phyloP scores from a whole-genome alignment of 2,329 filamentous ascomycete species.

The Aspergillus ibericus region DNA sequence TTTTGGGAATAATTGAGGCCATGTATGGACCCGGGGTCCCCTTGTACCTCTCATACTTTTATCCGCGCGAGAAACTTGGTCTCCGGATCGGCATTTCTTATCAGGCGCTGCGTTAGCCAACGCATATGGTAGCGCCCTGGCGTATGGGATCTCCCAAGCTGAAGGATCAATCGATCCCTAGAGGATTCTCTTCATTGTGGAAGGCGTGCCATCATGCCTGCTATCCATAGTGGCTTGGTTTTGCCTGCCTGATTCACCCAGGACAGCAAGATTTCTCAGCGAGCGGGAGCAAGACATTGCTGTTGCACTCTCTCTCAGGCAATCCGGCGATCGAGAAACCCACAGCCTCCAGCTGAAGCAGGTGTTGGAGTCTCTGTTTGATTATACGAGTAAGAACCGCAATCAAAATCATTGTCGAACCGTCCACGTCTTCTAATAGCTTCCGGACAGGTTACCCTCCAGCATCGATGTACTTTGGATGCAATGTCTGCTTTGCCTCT shows the following conservation, averaged over 20 bases:
- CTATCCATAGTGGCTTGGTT: constrained; percentile 42
- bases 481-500: constrained; percentile 34
- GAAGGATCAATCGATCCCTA: constrained; percentile 28
- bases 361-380: constrained; percentile 15
- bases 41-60: constrained; percentile 48
- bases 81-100: constrained; percentile 50
- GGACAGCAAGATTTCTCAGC: constrained; percentile 39
- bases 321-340: constrained; percentile 24
- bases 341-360: constrained; percentile 19
- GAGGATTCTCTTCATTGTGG: constrained; percentile 49
- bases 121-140: constrained; percentile 40
- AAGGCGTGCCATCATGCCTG: constrained; percentile 43
- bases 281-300: constrained; percentile 40
- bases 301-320: constrained; percentile 19
- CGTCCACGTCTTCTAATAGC: background rate
- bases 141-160: constrained; percentile 34
- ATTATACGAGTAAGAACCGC: constrained; percentile 13
- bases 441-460: constrained; percentile 15
- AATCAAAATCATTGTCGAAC: background rate
- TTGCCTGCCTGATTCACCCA: constrained; percentile 44
- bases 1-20: constrained; percentile 16
- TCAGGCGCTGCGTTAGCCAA: constrained; percentile 38
- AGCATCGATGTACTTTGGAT: constrained; percentile 26
- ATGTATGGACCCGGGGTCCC: constrained; percentile 19
- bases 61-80: constrained; percentile 50